A percentile compares a stretch with the other conserved stretches of the same genome.
Conservation (phyloP, 2,329 filamentous ascomycete genomes). For the Colletotrichum sp. region DNA sequence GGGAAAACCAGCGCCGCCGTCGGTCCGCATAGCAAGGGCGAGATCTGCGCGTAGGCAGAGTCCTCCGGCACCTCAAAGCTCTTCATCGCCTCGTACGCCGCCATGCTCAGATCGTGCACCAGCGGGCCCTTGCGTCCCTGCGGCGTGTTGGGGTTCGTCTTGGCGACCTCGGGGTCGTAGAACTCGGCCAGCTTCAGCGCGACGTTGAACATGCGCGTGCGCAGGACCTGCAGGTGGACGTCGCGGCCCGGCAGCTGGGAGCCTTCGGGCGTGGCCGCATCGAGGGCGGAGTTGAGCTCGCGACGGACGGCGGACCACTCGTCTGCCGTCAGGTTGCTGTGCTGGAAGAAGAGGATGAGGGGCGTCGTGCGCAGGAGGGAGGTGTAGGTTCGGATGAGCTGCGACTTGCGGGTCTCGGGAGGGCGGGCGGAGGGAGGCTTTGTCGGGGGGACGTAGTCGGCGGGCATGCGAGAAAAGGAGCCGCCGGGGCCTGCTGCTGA, state of each 20-base stretch:
- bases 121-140: conserved; percentile 34
- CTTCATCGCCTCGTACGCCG: conserved; percentile 55
- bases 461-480: conserved; percentile 38
- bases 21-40: conserved; percentile 81
- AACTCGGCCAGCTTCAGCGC: conserved; percentile 88
- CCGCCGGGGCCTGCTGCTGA: conserved; percentile 28
- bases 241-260: conserved; percentile 57
- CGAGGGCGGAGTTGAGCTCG: conserved; percentile 48
- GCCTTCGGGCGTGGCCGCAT: conserved; percentile 41
- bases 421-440: conserved; percentile 90
- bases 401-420: conserved; percentile 86
- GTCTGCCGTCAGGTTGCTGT: conserved; percentile 71
- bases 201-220: conserved; percentile 86
- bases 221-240: conserved; percentile 81
- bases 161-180: conserved; percentile 56
- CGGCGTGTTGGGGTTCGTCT: conserved; percentile 32
- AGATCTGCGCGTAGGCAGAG: conserved; percentile 62
- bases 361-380: conserved; percentile 86
- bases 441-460: conserved; percentile 63
- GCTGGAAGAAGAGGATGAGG: conserved; percentile 81
- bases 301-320: conserved; percentile 58
- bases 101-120: conserved; percentile 57
- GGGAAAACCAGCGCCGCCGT: conserved; percentile 83
- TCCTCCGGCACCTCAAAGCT: conserved; percentile 35
- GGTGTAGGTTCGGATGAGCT: conserved; percentile 84